These are phyloP conservation scores for Ampelocalamus luodianensis DNA, from an alignment of 176 grass and related monocot species.

Conservation along the genomic window DNA sequence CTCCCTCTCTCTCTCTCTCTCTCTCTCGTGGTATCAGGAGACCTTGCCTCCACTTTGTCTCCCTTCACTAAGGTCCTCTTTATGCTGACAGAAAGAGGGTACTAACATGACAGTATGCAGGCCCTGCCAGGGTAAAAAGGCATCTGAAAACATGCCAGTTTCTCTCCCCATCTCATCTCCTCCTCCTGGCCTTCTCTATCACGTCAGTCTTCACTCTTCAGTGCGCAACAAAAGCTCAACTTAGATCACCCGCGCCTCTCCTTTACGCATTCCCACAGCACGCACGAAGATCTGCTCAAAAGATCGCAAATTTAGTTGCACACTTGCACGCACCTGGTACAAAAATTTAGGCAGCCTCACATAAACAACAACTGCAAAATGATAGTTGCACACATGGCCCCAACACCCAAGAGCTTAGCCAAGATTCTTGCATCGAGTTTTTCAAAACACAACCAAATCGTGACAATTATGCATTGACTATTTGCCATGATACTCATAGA, in stretches of 20 bases:
- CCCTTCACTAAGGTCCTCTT: neutral
- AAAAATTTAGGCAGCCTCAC: constrained; percentile 15
- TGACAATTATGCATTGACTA: neutral
- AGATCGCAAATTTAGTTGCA: constrained; percentile 5
- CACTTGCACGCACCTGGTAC: constrained; percentile 17
- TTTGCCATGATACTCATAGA: neutral
- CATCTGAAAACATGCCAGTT: constrained; percentile 16
- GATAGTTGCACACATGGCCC: constrained; percentile 13
- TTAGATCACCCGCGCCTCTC: constrained; percentile 20
- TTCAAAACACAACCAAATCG: neutral
- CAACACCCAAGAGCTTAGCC: neutral
- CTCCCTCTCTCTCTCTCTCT: neutral
- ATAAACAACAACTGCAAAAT: constrained; percentile 3
- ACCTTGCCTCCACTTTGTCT: constrained; percentile 26
- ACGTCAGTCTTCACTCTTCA: constrained; percentile 45
- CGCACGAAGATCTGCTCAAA: constrained; percentile 36
- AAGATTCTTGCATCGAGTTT: neutral
- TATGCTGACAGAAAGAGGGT: neutral
- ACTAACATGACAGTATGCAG: constrained; percentile 26
- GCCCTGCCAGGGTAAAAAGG: constrained; percentile 31
- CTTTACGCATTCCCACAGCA: constrained; percentile 29
- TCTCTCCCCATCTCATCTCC: constrained; percentile 26
- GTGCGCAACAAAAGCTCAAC: neutral
- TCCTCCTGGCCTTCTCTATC: constrained; percentile 28
- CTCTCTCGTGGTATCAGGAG: neutral